Evolutionary conservation across 2,329 filamentous ascomycete genomes (phyloP).

Genomic region (Sarocladium brachiariae): DNA sequence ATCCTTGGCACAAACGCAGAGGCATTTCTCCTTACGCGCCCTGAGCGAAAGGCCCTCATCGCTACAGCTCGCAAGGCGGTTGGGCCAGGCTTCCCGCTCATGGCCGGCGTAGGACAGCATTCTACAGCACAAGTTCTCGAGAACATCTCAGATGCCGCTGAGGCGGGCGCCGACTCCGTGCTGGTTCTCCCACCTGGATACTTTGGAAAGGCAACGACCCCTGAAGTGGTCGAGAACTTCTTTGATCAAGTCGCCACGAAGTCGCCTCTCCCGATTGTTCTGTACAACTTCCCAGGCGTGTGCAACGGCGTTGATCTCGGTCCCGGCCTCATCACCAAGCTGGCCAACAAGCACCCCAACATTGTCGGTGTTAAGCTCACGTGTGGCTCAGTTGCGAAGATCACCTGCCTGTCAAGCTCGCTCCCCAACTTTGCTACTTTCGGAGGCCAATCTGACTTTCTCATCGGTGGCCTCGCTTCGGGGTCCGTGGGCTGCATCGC

Average conservation of each 20-base stretch:
- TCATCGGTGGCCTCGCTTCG: constrained; percentile 52
- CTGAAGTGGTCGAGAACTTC: constrained; percentile 51
- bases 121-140: constrained; percentile 58
- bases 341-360: constrained; percentile 25
- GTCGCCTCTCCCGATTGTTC: constrained; percentile 49
- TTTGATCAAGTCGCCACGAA: constrained; percentile 49
- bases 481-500: constrained; percentile 56
- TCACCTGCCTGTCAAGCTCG: constrained; percentile 43
- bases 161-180: constrained; percentile 54
- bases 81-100: constrained; percentile 80
- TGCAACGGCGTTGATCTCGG: constrained; percentile 64
- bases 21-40: constrained; percentile 50
- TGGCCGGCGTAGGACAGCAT: constrained; percentile 61
- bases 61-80: constrained; percentile 62
- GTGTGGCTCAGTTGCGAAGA: constrained; percentile 56
- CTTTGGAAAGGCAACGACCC: constrained; percentile 56
- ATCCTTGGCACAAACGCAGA: constrained; percentile 51
- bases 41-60: constrained; percentile 52
- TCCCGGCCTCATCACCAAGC: constrained; percentile 45
- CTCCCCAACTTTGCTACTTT: constrained; percentile 34
- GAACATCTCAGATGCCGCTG: constrained; percentile 49
- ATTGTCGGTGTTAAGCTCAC: constrained; percentile 61
- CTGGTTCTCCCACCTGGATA: constrained; percentile 58
- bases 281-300: constrained; percentile 65
- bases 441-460: constrained; percentile 67